Base-by-base conservation (phyloP, 2,329 filamentous ascomycete species). In the Lecanicillium sp. region DNA sequence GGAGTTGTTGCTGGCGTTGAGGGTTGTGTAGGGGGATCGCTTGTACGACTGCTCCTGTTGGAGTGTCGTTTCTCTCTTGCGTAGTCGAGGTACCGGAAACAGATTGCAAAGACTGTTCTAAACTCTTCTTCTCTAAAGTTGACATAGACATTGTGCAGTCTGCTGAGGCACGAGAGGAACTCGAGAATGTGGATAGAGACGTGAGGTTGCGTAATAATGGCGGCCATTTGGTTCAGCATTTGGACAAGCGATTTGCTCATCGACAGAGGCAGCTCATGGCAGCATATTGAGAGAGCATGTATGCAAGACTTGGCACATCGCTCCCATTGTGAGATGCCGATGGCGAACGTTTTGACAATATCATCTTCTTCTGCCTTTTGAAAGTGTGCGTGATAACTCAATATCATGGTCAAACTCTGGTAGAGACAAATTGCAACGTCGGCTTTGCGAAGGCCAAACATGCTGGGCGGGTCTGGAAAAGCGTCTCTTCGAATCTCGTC, bases 151-250 rank as follows among this genome's bases (percentile, higher is more conserved):
- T 87, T 77, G 9, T 86, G 87, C 42, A 96, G 68, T 27, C 90
- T 81, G 38, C 89, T 88, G 19, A 98, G 72, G 36, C 87, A 83
- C 9, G 87, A 85, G n/a, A 98, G 68, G 53, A 98, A 97, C 55
- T 98, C 92, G 36, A 98, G 70, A 44, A 98, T 94, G 55, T 98
- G 92, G 44, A 96, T 84, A 9, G 90, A 88, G 27, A 96, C 84
- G 41, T 89, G 79, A 6, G 87, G 81, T 52, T 95, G 89, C 1
- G 92, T 97, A 53, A 98, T 94, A 53, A 96, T 94, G 50, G 89
- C 87, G 1, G 89, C 84, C 86, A 98, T 94, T 56, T 87, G 90
- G 52, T 89, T 84, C 40, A 98, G 71, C 48, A 97, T 87, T 33
- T 80, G 84, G 33, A 90, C 84, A 44, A 97, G 71, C 15, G 81